Percentiles rank a stretch among this genome's conserved stretches.
Evolutionary conservation across 2,329 filamentous ascomycete genomes (phyloP).

Genomic region (Monosporascus sp.): DNA sequence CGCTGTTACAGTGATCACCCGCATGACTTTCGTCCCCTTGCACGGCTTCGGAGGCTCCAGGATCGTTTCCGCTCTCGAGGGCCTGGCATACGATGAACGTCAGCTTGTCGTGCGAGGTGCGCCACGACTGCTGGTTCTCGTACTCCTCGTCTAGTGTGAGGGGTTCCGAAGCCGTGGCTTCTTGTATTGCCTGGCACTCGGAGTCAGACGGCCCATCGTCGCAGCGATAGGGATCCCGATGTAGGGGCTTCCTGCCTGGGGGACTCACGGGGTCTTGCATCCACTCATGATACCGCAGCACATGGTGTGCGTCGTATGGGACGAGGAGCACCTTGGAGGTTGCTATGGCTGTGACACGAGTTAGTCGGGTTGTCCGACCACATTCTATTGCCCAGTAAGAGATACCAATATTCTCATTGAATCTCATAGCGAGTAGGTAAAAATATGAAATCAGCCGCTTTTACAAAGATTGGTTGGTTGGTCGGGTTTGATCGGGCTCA

Average conservation of each 20-base stretch:
- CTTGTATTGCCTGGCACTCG: constrained; percentile 60
- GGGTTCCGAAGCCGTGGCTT: constrained; percentile 82
- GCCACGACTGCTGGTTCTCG: constrained; percentile 86
- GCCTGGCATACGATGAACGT: constrained; percentile 78
- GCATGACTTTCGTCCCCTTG: not conserved
- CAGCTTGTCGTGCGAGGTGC: constrained; percentile 74
- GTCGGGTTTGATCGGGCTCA: too few species aligned
- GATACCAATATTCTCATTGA: constrained; percentile 38
- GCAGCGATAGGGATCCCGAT: not conserved
- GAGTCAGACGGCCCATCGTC: not conserved
- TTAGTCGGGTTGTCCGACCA: not conserved
- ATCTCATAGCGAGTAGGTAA: not conserved
- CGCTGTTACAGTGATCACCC: not conserved
- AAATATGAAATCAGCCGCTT: too few species aligned
- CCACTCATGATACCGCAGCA: constrained; percentile 80
- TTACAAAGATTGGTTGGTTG: not conserved
- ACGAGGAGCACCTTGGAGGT: constrained; percentile 68
- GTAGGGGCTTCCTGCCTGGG: not conserved
- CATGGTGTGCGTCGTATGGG: constrained; percentile 78
- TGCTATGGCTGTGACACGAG: constrained; percentile 51
- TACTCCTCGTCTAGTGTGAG: constrained; percentile 78
- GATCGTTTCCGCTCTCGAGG: not conserved
- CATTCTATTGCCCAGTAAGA: not conserved
- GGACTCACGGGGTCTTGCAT: constrained; percentile 70
- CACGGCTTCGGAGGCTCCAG: not conserved